These are phyloP conservation scores for Lachnellula suecica DNA, from an alignment of 2,329 filamentous ascomycete genomes.

Conservation along the genomic window DNA sequence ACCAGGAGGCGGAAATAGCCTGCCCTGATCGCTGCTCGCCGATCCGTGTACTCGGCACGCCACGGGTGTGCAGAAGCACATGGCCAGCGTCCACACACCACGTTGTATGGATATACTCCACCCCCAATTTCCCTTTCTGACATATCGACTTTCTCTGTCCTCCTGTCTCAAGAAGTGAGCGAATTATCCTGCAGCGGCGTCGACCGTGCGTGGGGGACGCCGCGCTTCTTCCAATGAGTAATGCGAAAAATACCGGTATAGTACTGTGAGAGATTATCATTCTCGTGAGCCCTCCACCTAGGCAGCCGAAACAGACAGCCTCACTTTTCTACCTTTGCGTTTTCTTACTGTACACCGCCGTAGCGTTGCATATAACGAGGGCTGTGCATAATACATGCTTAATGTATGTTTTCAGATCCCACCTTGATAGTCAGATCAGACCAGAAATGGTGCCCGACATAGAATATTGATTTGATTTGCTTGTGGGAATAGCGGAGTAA, in stretches of 20 bases:
- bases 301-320: constrained; percentile 7
- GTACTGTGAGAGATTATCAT: constrained; percentile 2
- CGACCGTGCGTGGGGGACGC: constrained; percentile 2
- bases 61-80: background rate
- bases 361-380: constrained; percentile 6
- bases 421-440: constrained; percentile 6
- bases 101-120: background rate
- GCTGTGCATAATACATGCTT: constrained; percentile 6
- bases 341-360: constrained; percentile 8
- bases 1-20: too few species aligned
- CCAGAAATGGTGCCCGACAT: background rate
- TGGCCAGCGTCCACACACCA: background rate
- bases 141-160: constrained; percentile 12
- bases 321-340: constrained; percentile 7
- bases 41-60: background rate
- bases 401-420: background rate
- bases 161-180: too few species aligned
- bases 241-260: too few species aligned
- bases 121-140: constrained; percentile 3
- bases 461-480: constrained; percentile 3
- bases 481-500: background rate
- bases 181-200: too few species aligned
- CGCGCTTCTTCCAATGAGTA: constrained; percentile 1
- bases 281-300: constrained; percentile 6
- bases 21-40: background rate